Base-by-base conservation (phyloP, 2,329 filamentous ascomycete genomes). In the Celoporthe dispersa region DNA sequence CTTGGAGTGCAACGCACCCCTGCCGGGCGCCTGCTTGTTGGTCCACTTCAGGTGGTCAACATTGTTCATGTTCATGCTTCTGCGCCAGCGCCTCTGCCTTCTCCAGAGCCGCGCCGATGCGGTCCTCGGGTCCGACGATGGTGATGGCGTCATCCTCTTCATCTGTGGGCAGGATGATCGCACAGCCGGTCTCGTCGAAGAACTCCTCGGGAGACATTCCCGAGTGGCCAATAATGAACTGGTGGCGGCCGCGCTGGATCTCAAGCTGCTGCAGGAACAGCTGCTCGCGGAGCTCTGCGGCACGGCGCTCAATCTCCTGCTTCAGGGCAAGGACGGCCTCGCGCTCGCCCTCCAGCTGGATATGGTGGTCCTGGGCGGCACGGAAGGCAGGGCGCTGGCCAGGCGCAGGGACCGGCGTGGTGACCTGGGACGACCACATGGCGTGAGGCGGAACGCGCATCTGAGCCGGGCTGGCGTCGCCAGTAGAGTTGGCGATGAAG, bases 191-290 rank as follows among this genome's bases (percentile, higher is more conserved):
- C 77, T 97, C 90, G 61, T 90, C 87, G 73, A 98, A 90, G 84
- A 99, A 98, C 61, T 97, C 90, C 70, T 98, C 90, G 44, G 93
- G 85, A 25, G 93, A 90, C 72, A 92, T 87, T 72, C 93, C 94
- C 72, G 91, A 88, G 72, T 95, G 90, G 66, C 95, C 95, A 73
- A 97, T 90, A 77, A 99, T 96, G 84, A 98, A 98, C 79, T 97
- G 94, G 79, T 98, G 96, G 66, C 94, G 90, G 64, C 93, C 94
- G 72, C 91, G 91, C 79, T 95, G 92, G 75, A 98, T 93, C 7
- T 91, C 88, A 57, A 94, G 84, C 79, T 97, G 91, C 75, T 96
- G 90, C 64, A 96, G 84, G 57, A 91, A 88, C 64, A 98, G 84
- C 78, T 93, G 89, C 70, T 89, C 88, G 74, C 91, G 90, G 31